phyloP scores from a whole-genome alignment of 1,284 basidiomycete species.

The Cryptococcus maquisensis region DNA sequence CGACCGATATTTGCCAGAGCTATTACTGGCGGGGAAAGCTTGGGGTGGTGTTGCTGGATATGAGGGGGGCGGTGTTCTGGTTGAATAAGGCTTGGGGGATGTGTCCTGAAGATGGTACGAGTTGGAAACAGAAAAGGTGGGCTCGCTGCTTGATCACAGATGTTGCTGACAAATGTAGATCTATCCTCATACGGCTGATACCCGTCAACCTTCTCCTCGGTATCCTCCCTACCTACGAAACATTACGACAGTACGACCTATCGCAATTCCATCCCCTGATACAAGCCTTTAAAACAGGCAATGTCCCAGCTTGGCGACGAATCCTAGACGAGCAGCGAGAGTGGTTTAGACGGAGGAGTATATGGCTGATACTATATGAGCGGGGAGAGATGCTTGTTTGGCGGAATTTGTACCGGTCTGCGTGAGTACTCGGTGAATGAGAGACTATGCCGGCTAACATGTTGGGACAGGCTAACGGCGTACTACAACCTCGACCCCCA shows the following conservation, averaged over 20 bases:
- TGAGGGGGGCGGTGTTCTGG: conserved; percentile 30
- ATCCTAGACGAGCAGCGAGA: conserved; percentile 38
- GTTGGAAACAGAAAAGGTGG: conserved; percentile 35
- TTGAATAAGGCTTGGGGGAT: conserved; percentile 35
- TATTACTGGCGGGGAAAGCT: conserved; percentile 45
- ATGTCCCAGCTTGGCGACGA: conserved; percentile 39
- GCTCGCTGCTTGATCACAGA: neutral
- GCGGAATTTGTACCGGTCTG: conserved; percentile 47
- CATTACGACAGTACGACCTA: conserved; percentile 43
- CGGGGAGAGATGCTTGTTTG: conserved; percentile 50
- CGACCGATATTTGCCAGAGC: conserved; percentile 32
- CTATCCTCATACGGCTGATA: conserved; percentile 49
- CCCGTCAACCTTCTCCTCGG: conserved; percentile 48
- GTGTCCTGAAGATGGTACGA: conserved; percentile 21
- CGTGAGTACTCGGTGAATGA: conserved; percentile 28
- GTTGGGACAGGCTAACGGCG: conserved; percentile 19
- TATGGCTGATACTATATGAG: conserved; percentile 49
- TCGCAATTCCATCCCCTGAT: conserved; percentile 41
- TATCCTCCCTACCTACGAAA: conserved; percentile 25
- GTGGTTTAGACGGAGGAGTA: conserved; percentile 43
- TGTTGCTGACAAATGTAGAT: conserved; percentile 20
- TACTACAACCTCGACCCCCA: conserved; percentile 26
- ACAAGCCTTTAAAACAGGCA: conserved; percentile 42
- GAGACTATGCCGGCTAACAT: neutral
- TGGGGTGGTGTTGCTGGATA: conserved; percentile 36